Conservation (phyloP, 352 stramenopile genomes). For the Phytopythium helicoides region DNA sequence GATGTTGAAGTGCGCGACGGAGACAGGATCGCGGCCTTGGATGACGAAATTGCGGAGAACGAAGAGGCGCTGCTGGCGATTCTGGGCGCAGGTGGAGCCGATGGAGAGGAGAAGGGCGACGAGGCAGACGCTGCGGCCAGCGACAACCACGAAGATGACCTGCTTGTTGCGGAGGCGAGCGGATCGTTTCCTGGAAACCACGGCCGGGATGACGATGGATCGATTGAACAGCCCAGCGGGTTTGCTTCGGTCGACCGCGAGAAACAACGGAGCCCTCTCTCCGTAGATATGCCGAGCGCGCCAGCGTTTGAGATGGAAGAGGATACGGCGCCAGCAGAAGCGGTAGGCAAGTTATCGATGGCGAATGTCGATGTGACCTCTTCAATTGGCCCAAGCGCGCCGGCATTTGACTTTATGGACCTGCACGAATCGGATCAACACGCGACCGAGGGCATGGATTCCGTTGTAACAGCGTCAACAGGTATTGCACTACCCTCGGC, state of each 20-base stretch:
- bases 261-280: too few species aligned
- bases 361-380: too few species aligned
- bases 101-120: neutral
- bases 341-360: too few species aligned
- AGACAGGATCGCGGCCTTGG: constrained; percentile 8
- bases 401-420: constrained; percentile 3
- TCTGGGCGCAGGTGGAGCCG: constrained; percentile 14
- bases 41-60: constrained; percentile 52
- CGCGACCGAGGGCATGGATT: too few species aligned
- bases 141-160: constrained; percentile 6
- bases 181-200: constrained; percentile 18
- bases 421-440: neutral
- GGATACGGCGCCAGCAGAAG: neutral
- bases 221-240: neutral
- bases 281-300: neutral
- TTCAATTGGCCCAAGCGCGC: constrained; percentile 1
- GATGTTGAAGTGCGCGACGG: constrained; percentile 12
- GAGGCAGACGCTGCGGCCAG: neutral
- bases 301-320: constrained; percentile 3
- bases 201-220: constrained; percentile 1
- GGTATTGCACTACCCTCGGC: neutral
- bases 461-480: neutral
- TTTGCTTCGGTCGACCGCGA: neutral
- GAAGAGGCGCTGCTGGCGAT: constrained; percentile 58
- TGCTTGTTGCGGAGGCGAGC: constrained; percentile 20